A percentile compares a stretch with the other conserved stretches of the same genome.
Evolutionary conservation across 345 rosid species (phyloP).

Genomic region (Gossypium herbaceum): DNA sequence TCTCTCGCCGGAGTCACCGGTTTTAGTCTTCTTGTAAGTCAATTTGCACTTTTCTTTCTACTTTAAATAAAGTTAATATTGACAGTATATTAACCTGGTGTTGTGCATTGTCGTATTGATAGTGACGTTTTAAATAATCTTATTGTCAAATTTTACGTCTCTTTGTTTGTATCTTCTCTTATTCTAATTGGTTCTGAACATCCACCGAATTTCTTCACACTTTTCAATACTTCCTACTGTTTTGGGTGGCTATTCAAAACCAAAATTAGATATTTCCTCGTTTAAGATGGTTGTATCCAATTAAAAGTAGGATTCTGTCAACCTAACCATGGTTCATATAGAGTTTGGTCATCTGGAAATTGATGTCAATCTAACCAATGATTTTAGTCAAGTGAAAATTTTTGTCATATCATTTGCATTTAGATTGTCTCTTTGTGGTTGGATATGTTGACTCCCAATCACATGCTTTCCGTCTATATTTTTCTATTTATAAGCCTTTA

Average conservation of each 20-base stretch:
- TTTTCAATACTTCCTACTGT: too few relatives aligned
- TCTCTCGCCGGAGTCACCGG: slow-evolving; percentile 35
- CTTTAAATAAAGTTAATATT: neutral
- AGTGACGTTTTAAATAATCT: neutral
- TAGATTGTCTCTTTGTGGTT: neutral
- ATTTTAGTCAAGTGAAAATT: neutral
- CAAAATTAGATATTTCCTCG: neutral
- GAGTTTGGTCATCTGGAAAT: neutral
- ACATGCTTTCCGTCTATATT: neutral
- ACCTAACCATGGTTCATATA: neutral
- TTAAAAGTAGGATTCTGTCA: neutral
- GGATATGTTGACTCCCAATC: neutral
- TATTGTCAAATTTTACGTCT: neutral
- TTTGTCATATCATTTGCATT: neutral
- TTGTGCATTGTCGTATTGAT: neutral
- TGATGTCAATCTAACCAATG: neutral
- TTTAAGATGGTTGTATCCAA: neutral
- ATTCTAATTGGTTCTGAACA: neutral
- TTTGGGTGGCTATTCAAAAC: too few relatives aligned
- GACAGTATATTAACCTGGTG: neutral
- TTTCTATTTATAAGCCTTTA: neutral
- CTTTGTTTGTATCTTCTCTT: neutral
- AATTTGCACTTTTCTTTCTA: neutral
- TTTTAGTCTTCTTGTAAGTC: slow-evolving; percentile 31
- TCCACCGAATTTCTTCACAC: too few relatives aligned